These are phyloP conservation scores for Pachysandra terminalis DNA, from an alignment of 164 flowering plant genomes.

Conservation along the genomic window DNA sequence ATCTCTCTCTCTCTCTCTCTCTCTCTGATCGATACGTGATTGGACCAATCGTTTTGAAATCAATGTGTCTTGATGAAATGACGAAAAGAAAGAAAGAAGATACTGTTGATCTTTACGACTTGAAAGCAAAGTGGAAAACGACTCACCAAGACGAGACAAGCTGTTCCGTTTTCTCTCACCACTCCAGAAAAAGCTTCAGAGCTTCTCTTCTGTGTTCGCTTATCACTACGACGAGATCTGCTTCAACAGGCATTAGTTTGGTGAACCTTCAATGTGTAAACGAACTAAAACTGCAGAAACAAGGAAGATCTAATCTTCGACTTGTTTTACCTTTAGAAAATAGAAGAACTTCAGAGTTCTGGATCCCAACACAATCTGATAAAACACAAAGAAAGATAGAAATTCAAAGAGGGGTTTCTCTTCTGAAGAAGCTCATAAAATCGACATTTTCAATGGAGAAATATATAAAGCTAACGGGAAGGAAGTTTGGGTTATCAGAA, in stretches of 20 bases:
- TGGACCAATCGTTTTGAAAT: constrained; percentile 3
- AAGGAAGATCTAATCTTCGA: neutral
- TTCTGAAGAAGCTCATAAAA: no score
- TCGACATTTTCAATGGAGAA: no score
- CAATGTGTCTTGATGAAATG: constrained; percentile 14
- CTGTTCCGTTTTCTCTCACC: neutral
- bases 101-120: neutral
- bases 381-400: no score
- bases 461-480: no score
- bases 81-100: neutral
- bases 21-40: constrained; percentile 4
- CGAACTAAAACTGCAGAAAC: neutral
- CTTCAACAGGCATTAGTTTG: neutral
- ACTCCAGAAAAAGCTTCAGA: neutral
- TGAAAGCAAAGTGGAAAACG: neutral
- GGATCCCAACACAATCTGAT: neutral
- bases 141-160: neutral
- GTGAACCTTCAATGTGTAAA: neutral
- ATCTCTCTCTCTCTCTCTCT: neutral
- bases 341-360: neutral
- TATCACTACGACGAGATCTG: neutral
- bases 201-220: neutral
- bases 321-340: neutral
- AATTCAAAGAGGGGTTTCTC: no score
- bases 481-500: no score